A percentile compares a stretch with the other conserved stretches of the same genome.
Evolutionary conservation across 176 grass and related monocot species (phyloP).

Genomic region (Lolium multiflorum): DNA sequence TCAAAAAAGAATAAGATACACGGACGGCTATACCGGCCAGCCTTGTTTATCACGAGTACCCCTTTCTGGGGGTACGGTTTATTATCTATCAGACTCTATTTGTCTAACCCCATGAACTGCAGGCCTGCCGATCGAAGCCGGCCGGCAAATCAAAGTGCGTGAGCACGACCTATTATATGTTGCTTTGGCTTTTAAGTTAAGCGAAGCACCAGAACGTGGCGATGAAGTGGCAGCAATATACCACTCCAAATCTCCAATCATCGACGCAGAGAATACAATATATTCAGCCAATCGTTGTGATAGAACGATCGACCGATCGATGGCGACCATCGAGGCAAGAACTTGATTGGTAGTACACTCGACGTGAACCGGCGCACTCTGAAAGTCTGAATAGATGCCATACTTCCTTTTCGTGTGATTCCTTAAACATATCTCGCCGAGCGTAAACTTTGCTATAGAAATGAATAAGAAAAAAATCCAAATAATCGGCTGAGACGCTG

Average conservation of each 20-base stretch:
- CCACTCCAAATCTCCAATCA: background rate
- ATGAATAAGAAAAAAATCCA: background rate
- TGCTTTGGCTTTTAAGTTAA: background rate
- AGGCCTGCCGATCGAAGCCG: no score
- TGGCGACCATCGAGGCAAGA: conserved; percentile 35
- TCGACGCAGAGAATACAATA: background rate
- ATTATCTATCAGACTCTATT: no score
- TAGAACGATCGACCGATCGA: conserved; percentile 32
- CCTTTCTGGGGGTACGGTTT: no score
- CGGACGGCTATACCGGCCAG: background rate
- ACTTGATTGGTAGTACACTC: background rate
- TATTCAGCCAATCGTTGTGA: background rate
- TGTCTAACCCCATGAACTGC: no score
- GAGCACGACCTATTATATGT: background rate
- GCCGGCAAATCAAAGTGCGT: background rate
- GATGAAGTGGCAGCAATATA: conserved; percentile 7
- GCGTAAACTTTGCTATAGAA: background rate
- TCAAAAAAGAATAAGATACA: no score
- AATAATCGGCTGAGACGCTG: background rate
- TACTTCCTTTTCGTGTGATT: background rate
- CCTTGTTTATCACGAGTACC: background rate
- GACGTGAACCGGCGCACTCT: background rate
- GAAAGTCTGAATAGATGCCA: background rate
- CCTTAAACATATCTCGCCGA: background rate
- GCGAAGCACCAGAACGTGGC: background rate